phyloP scores from a whole-genome alignment of 164 flowering plant genomes.

The Sextonia rubra region DNA sequence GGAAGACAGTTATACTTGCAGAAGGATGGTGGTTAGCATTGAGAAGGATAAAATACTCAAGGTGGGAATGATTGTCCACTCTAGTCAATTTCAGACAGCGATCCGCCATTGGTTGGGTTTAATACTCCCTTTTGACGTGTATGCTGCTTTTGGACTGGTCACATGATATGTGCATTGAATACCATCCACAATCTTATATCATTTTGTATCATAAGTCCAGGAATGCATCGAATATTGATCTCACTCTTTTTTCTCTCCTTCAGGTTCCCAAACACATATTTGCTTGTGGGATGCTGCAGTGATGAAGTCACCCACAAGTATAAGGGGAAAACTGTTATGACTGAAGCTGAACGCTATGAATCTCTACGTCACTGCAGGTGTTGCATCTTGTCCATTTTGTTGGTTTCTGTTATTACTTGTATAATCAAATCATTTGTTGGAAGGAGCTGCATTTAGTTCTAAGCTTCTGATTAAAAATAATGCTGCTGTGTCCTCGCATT shows the following conservation, averaged over 20 bases:
- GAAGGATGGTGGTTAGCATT: no score
- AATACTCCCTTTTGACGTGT: no score
- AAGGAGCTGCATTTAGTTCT: no score
- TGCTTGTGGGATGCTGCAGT: constrained; percentile 92
- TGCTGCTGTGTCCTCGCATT: no score
- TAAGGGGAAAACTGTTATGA: constrained; percentile 98
- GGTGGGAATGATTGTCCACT: no score
- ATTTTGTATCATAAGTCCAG: neutral
- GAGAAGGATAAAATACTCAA: neutral
- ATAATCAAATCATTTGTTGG: no score
- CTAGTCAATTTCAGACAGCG: neutral
- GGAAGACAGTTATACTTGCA: no score
- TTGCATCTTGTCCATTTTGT: neutral
- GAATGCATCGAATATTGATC: neutral
- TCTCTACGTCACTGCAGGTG: constrained; percentile 98
- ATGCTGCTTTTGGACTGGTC: neutral
- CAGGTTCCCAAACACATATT: constrained; percentile 83
- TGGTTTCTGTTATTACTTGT: neutral
- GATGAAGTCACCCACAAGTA: constrained; percentile 74
- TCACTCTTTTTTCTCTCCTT: neutral
- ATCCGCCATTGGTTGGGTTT: neutral
- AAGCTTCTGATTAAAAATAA: no score
- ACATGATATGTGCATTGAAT: neutral
- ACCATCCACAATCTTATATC: neutral
- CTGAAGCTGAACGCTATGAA: constrained; percentile 72